Percentiles rank a stretch among this genome's conserved stretches.
Conservation (phyloP, 2,329 filamentous ascomycete genomes). For the Aspergillus nomiae region DNA sequence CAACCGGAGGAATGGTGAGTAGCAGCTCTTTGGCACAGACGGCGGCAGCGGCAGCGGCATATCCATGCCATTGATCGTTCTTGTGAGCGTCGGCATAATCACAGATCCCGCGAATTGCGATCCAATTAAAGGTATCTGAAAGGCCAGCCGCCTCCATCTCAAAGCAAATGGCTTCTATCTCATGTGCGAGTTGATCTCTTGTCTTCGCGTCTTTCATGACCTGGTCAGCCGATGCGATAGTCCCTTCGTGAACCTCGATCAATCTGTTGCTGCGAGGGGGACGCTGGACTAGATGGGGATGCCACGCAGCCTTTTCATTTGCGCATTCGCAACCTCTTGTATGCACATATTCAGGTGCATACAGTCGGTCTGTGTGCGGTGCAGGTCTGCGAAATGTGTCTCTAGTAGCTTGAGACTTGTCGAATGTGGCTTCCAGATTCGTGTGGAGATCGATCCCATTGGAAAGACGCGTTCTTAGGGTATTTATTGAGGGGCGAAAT, state of each 20-base stretch:
- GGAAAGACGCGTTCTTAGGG: too few species aligned
- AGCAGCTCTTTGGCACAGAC: slow-evolving; percentile 12
- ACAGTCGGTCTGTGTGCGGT: too few species aligned
- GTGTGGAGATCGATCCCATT: too few species aligned
- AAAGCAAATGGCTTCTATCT: neutral
- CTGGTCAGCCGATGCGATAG: neutral
- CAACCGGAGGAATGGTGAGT: neutral
- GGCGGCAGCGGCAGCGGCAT: slow-evolving; percentile 8
- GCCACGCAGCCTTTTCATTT: too few species aligned
- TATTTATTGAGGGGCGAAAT: too few species aligned
- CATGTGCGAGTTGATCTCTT: neutral
- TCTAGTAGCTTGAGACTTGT: too few species aligned
- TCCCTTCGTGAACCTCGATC: slow-evolving; percentile 7
- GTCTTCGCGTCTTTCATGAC: slow-evolving; percentile 1
- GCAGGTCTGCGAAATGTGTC: too few species aligned
- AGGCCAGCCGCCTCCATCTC: slow-evolving; percentile 9
- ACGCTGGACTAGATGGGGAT: neutral
- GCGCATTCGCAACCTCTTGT: too few species aligned
- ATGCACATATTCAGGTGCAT: too few species aligned
- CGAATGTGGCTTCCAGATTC: too few species aligned
- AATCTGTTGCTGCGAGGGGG: neutral
- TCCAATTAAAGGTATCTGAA: slow-evolving; percentile 3
- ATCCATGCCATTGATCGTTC: slow-evolving; percentile 8
- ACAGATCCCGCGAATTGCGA: slow-evolving; percentile 9
- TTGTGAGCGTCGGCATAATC: slow-evolving; percentile 15